Conservation (phyloP, 805 yeast genomes). For the Saccharomycopsis vini region DNA sequence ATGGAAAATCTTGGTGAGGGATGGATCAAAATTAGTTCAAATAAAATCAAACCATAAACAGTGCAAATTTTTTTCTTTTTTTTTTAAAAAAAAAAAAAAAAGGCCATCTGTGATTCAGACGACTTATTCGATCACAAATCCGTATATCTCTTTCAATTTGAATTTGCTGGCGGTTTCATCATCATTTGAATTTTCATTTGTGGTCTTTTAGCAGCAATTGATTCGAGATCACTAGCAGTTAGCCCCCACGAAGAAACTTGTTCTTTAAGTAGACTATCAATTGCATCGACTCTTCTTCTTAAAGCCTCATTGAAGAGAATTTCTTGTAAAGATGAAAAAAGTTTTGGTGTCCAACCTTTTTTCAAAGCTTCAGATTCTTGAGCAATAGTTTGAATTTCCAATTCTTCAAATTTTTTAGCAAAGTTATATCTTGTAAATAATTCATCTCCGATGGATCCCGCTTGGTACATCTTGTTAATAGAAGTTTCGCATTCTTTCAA, state of each 20-base stretch:
- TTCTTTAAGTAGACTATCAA: constrained; percentile 31
- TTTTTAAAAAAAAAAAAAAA: too few species aligned
- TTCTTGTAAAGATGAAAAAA: constrained; percentile 77
- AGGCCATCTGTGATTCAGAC: too few species aligned
- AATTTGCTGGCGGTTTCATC: too few species aligned
- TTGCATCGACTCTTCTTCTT: constrained; percentile 53
- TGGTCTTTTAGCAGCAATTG: constrained; percentile 3
- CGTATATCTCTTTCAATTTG: too few species aligned
- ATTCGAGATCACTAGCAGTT: constrained; percentile 1
- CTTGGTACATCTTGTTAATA: constrained; percentile 65
- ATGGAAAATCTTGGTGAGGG: too few species aligned
- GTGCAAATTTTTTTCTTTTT: too few species aligned
- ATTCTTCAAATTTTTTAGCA: constrained; percentile 68
- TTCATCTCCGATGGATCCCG: constrained; percentile 88
- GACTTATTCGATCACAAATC: too few species aligned
- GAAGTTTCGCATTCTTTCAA: constrained; percentile 70
- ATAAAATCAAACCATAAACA: too few species aligned
- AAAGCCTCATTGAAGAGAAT: constrained; percentile 88
- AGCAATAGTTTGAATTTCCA: constrained; percentile 71
- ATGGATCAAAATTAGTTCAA: too few species aligned
- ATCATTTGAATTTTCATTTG: constrained; percentile 2
- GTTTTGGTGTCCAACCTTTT: constrained; percentile 70
- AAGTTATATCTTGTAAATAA: constrained; percentile 70
- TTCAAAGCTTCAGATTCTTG: constrained; percentile 64
- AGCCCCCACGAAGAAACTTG: constrained; percentile 28